Evolutionary conservation across 2,329 filamentous ascomycete species (phyloP), one percentile per base, ranked within the genome.

Genomic region (Apiospora koreana): DNA sequence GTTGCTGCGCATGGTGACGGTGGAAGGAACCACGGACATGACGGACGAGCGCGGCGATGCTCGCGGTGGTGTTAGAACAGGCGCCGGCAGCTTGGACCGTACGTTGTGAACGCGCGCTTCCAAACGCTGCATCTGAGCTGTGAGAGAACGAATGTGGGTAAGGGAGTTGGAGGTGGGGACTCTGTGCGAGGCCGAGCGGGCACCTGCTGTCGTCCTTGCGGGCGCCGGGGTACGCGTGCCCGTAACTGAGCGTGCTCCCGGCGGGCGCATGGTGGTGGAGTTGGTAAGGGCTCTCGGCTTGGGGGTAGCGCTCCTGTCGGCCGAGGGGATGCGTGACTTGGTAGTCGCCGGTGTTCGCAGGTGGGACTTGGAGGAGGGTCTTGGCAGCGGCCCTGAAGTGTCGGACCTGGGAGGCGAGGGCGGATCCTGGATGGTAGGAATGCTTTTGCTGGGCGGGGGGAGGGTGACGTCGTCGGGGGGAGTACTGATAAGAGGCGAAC

Each of bases 351-450:
- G 79, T 3, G 82, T 79, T 58, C 77, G 81, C 3, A 83, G 78
- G 75, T 78, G 83, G 64, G 76, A 69, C 2, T 87, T 82, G 14
- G 88, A 86, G 16, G 81, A 76, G 3, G 86, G 81, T 78, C 86
- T 89, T 70, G 83, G 86, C 69, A 88, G 79, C 48, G 88, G 87
- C 21, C 86, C 85, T 16, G 94, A 95, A 23, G 91, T 90, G 77
- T 98, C 96, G 1, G 95, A 98, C 82, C 97, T 92, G 45, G 95
- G 95, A 64, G 96, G 96, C 25, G 96, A 98, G 14, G 96, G 96
- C 46, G 96, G 95, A 64, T 96, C 97, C 38, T 91, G 89, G 65
- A 93, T 84, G 62, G 92, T 90, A 65, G 91, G 91, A 66, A 46
- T 43, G 8, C 43, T 50, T 31, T 64, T 69, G 38, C 23, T 38